Conservation (phyloP, 352 stramenopile genomes). For the Phytophthora litchii region DNA sequence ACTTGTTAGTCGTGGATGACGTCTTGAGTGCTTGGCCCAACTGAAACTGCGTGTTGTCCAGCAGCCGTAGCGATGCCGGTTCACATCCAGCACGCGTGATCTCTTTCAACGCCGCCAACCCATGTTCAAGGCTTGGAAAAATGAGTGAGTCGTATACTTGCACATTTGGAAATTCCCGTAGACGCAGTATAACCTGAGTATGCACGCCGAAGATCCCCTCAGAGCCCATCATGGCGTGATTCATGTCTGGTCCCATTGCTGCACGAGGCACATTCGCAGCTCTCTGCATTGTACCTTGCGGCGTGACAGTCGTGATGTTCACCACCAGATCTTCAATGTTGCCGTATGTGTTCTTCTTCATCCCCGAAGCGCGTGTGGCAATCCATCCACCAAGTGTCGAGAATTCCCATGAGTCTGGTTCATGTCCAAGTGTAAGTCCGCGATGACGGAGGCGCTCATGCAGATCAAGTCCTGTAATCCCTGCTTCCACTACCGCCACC, state of each 20-base stretch:
- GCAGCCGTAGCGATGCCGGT: slow-evolving; percentile 89
- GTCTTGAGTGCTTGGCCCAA: slow-evolving; percentile 92
- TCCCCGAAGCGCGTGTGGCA: slow-evolving; percentile 92
- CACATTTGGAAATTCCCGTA: slow-evolving; percentile 80
- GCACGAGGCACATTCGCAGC: slow-evolving; percentile 70
- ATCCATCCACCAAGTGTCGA: slow-evolving; percentile 93
- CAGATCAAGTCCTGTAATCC: slow-evolving; percentile 91
- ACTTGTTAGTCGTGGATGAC: slow-evolving; percentile 44
- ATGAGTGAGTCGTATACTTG: slow-evolving; percentile 92
- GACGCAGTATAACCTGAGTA: slow-evolving; percentile 92
- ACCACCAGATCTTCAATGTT: slow-evolving; percentile 95
- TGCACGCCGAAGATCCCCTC: slow-evolving; percentile 96
- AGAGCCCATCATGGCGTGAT: slow-evolving; percentile 86
- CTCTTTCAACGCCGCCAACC: slow-evolving; percentile 82
- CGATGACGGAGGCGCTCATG: slow-evolving; percentile 83
- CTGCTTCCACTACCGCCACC: slow-evolving; percentile 84
- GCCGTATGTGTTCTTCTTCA: slow-evolving; percentile 95
- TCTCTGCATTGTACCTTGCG: slow-evolving; percentile 60
- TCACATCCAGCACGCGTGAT: slow-evolving; percentile 67
- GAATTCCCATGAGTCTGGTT: slow-evolving; percentile 94
- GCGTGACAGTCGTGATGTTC: slow-evolving; percentile 80
- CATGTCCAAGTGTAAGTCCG: slow-evolving; percentile 92
- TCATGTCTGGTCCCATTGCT: slow-evolving; percentile 91
- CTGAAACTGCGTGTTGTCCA: slow-evolving; percentile 96
- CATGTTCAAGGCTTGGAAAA: slow-evolving; percentile 84